These are phyloP conservation scores for Dioscorea zingiberensis DNA, from an alignment of 106 monocot genomes.

Conservation along the genomic window DNA sequence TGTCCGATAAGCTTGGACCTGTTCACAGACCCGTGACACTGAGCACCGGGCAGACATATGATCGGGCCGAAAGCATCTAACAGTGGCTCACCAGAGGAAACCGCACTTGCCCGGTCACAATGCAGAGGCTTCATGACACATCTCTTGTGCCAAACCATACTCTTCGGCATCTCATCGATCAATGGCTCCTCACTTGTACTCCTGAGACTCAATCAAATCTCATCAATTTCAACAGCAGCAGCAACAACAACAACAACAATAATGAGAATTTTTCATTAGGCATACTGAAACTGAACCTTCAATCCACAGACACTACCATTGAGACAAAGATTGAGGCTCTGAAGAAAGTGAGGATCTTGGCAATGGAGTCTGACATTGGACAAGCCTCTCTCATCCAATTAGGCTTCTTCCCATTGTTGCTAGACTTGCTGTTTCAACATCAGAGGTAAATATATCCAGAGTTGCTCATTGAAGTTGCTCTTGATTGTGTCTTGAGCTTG, in stretches of 20 bases:
- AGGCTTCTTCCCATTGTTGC: slow-evolving; percentile 55
- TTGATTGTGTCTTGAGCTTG: slow-evolving; percentile 48
- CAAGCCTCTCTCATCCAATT: slow-evolving; percentile 45
- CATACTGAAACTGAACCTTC: slow-evolving; percentile 33
- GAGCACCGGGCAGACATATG: slow-evolving; percentile 93
- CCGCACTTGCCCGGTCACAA: slow-evolving; percentile 89
- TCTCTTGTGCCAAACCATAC: slow-evolving; percentile 77
- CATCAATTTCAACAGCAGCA: background rate
- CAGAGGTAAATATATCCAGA: background rate
- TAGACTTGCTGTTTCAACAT: slow-evolving; percentile 37
- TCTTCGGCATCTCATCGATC: slow-evolving; percentile 74
- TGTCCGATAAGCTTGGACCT: slow-evolving; percentile 86
- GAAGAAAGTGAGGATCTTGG: slow-evolving; percentile 46
- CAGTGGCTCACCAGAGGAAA: slow-evolving; percentile 71
- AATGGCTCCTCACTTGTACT: slow-evolving; percentile 57
- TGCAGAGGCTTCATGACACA: slow-evolving; percentile 62
- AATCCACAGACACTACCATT: background rate
- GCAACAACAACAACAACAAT: too few relatives aligned
- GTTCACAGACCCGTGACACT: slow-evolving; percentile 87
- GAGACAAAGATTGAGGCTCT: slow-evolving; percentile 19
- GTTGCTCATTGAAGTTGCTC: slow-evolving; percentile 28
- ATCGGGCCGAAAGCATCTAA: slow-evolving; percentile 72
- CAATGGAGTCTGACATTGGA: slow-evolving; percentile 60
- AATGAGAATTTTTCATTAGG: too few relatives aligned
- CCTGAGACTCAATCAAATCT: background rate